These are phyloP conservation scores for Solanum chacoense DNA, from an alignment of 305 asterid genomes.

Conservation along the genomic window DNA sequence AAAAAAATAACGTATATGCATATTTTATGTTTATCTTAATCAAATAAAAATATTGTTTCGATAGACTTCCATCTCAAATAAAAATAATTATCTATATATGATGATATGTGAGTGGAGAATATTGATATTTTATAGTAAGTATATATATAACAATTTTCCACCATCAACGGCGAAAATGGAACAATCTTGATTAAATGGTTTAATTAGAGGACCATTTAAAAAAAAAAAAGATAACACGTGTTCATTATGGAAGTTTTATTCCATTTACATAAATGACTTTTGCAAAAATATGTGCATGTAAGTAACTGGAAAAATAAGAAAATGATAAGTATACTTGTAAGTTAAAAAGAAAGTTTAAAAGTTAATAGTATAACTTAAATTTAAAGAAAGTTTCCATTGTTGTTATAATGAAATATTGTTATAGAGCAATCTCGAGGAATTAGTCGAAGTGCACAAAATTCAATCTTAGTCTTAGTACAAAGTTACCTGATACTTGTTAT, in stretches of 20 bases:
- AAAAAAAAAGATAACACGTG: neutral
- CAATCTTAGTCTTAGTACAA: no score
- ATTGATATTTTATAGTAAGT: neutral
- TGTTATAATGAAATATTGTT: neutral
- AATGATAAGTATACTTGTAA: neutral
- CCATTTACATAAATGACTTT: neutral
- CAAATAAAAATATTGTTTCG: neutral
- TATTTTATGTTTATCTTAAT: neutral
- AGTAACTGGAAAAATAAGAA: neutral
- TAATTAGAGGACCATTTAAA: neutral
- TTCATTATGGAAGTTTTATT: neutral
- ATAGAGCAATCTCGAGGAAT: neutral
- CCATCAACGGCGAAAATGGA: neutral
- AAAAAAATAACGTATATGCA: rapidly evolving
- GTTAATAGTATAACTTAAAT: neutral
- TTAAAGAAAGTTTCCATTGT: neutral
- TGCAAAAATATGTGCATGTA: neutral
- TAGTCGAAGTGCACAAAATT: neutral
- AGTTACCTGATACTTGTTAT: neutral
- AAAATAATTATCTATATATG: neutral
- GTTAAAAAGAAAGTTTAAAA: neutral
- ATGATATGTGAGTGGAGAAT: neutral
- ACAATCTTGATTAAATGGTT: neutral
- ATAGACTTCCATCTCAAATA: neutral
- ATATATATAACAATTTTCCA: neutral